Conservation (phyloP, 768 basidiomycete species). For the Tricholoma terreum region DNA sequence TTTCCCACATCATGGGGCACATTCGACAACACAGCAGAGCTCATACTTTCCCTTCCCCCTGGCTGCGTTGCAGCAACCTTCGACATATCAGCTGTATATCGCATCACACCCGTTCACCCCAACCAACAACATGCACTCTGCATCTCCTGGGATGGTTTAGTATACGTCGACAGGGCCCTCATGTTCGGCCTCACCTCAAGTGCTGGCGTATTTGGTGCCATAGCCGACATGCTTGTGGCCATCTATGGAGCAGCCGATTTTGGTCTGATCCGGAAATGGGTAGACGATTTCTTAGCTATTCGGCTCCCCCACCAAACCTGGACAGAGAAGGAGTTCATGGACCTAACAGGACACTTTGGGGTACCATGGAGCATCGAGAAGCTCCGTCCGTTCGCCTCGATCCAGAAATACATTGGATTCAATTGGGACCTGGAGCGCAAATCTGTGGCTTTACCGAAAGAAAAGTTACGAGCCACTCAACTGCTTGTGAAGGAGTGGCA, state of each 20-base stretch:
- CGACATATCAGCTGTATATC: too few species aligned
- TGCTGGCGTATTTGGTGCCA: constrained; percentile 30
- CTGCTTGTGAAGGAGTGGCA: neutral
- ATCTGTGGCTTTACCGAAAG: too few species aligned
- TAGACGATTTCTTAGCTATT: constrained; percentile 38
- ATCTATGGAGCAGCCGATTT: constrained; percentile 24
- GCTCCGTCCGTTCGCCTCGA: neutral
- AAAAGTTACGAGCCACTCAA: neutral
- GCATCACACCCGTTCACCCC: constrained; percentile 25
- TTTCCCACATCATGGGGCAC: constrained; percentile 38
- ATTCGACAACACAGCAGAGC: constrained; percentile 23
- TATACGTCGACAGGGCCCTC: constrained; percentile 31
- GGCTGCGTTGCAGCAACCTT: too few species aligned
- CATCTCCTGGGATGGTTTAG: constrained; percentile 28
- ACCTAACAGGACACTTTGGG: constrained; percentile 22
- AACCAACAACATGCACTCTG: constrained; percentile 14
- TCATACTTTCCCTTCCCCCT: too few species aligned
- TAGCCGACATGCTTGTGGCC: constrained; percentile 32
- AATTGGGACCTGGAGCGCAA: neutral
- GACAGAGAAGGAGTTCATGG: constrained; percentile 27
- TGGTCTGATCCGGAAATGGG: constrained; percentile 32
- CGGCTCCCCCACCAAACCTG: constrained; percentile 20
- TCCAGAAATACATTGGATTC: neutral
- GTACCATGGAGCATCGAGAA: constrained; percentile 28
- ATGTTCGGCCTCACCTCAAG: constrained; percentile 32